Percentiles rank a stretch among this genome's conserved stretches.
phyloP scores from a whole-genome alignment of 164 flowering plant species.

The Malania oleifera region DNA sequence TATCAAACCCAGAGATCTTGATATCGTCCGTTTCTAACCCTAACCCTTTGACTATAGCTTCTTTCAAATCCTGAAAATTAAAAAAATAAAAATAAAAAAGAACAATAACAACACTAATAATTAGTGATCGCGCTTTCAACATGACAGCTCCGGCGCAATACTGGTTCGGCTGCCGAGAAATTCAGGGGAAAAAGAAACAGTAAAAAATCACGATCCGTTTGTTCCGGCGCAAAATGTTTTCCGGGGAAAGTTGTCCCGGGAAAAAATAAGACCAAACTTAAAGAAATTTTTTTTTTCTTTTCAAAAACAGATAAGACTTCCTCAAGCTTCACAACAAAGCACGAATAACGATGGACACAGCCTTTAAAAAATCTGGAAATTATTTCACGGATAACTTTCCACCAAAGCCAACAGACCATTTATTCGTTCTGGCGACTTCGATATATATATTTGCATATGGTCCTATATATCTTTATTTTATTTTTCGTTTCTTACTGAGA shows the following conservation, averaged over 20 bases:
- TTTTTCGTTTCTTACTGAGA: too few species aligned
- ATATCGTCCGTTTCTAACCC: conserved; percentile 81
- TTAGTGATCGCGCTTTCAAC: neutral
- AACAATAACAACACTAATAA: neutral
- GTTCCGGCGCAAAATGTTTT: neutral
- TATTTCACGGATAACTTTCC: too few species aligned
- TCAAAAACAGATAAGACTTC: too few species aligned
- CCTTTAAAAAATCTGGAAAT: too few species aligned
- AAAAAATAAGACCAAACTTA: neutral
- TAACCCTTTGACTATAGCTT: conserved; percentile 71
- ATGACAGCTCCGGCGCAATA: neutral
- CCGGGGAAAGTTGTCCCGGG: neutral
- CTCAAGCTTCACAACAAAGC: too few species aligned
- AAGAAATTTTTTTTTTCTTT: too few species aligned
- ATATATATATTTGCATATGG: too few species aligned
- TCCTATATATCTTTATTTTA: too few species aligned
- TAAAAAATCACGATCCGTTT: neutral
- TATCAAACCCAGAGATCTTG: conserved; percentile 72
- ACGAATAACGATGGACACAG: too few species aligned
- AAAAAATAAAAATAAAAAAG: conserved; percentile 4
- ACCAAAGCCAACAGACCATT: too few species aligned
- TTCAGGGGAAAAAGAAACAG: conserved; percentile 5
- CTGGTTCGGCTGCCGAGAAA: too few species aligned
- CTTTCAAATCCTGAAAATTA: conserved; percentile 66
- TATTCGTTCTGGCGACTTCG: too few species aligned